Evolutionary conservation across 805 yeast species (phyloP), one percentile per base, ranked within the genome.

Genomic region (Kodamaea hsintzibuensis): DNA sequence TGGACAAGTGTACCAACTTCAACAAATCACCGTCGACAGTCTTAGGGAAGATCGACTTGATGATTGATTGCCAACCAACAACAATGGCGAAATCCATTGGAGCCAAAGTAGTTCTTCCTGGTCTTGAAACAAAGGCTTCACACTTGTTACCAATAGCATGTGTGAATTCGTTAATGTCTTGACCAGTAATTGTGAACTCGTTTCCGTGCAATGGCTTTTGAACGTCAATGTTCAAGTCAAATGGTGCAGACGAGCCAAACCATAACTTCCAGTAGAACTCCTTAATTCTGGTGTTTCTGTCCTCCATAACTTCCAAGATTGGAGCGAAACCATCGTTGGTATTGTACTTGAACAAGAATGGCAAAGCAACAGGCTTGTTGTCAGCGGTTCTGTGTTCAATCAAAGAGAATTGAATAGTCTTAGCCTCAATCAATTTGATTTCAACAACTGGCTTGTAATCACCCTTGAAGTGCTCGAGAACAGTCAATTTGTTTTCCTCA

Each of bases 41-140:
- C 69, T 84, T 83, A 52, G 99, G 99, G 95, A 95, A 95, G 63
- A 95, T 89, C n/a, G 98, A 92, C 79, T 89, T 91, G 78, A 95
- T 93, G 69, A 95, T 93, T 49, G 98, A 96, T 77, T 88, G 88
- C 99, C 99, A 95, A 46, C 99, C 98, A 63, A 92, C 84, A 55
- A 95, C 98, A 71, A 95, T 95, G 49, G 99, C 98, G 69, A 92
- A 95, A 79, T 95, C 99, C 98, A 95, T 93, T 66, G 99, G 99
- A 48, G 98, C 99, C 63, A 85, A 79, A 55, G 90, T 86, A 59
- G 82, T 82, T 72, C 89, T 88, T 60, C 92, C 95, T 49, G 89
- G 83, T 78, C 97, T 85, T 55, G 87, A 82, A 62, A 92, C 97
- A 64, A 91, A 95, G 57, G 96, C 97, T 77, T 95, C 98, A 73